phyloP scores from a whole-genome alignment of 495 filamentous ascomycete species.

The Aspergillus mulundensis region DNA sequence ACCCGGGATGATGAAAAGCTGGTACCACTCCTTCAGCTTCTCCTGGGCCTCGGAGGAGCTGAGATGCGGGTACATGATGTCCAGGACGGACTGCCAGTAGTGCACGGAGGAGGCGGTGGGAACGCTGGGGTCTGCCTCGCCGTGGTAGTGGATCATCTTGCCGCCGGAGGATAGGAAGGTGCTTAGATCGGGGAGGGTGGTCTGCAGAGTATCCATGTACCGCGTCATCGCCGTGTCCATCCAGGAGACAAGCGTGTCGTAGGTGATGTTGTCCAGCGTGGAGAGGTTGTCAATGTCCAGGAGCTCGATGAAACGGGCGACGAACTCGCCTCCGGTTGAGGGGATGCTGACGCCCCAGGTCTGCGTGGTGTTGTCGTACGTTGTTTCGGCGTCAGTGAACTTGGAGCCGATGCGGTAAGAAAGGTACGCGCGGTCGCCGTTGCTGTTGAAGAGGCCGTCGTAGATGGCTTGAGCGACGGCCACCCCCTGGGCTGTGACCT shows the following conservation, averaged over 20 bases:
- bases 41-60: conserved; percentile 28
- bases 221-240: conserved; percentile 32
- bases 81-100: conserved; percentile 49
- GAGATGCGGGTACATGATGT: conserved; percentile 43
- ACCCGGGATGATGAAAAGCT: conserved; percentile 48
- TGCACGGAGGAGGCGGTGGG: conserved; percentile 46
- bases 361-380: conserved; percentile 18
- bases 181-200: conserved; percentile 42
- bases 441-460: conserved; percentile 28
- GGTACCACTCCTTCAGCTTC: conserved; percentile 51
- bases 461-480: conserved; percentile 31
- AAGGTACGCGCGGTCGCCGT: conserved; percentile 31
- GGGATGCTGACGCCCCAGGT: conserved; percentile 22
- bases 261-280: conserved; percentile 40
- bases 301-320: conserved; percentile 26
- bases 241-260: conserved; percentile 46
- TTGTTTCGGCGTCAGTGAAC: conserved; percentile 25
- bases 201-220: conserved; percentile 29
- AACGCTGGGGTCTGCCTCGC: conserved; percentile 47
- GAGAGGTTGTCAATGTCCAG: conserved; percentile 24
- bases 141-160: conserved; percentile 50
- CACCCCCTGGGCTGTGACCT: conserved; percentile 26
- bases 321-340: conserved; percentile 24
- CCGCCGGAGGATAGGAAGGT: conserved; percentile 39
- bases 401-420: conserved; percentile 30